A percentile compares a stretch with the other conserved stretches of the same genome.
phyloP scores from a whole-genome alignment of 208 protist species.

The Leishmania tarentolae region DNA sequence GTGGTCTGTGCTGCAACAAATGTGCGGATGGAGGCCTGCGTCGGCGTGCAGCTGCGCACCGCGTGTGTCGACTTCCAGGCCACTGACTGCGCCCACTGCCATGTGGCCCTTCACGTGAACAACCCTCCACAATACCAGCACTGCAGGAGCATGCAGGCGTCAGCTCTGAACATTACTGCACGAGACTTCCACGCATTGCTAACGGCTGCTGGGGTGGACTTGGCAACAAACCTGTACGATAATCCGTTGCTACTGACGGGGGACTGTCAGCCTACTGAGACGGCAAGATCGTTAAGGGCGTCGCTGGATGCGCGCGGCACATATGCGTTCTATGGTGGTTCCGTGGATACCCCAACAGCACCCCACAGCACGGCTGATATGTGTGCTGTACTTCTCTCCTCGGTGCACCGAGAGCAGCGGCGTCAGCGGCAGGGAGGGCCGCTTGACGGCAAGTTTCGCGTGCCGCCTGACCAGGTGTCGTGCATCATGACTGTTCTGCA shows the following conservation, averaged over 20 bases:
- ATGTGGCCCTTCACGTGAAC: constrained; percentile 80
- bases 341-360: background rate
- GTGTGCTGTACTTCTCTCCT: background rate
- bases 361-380: constrained; percentile 2
- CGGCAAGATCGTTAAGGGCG: background rate
- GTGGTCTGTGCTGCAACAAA: constrained; percentile 49
- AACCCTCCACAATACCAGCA: constrained; percentile 48
- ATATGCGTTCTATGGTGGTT: constrained; percentile 7
- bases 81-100: constrained; percentile 58
- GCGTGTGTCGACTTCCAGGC: constrained; percentile 61
- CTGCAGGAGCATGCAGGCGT: constrained; percentile 59
- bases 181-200: constrained; percentile 49
- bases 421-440: background rate
- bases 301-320: constrained; percentile 2
- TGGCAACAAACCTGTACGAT: constrained; percentile 52
- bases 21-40: constrained; percentile 68
- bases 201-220: constrained; percentile 37
- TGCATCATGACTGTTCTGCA: constrained; percentile 37
- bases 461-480: constrained; percentile 11
- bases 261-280: background rate
- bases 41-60: constrained; percentile 66
- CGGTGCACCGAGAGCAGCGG: background rate
- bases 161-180: constrained; percentile 68
- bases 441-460: background rate
- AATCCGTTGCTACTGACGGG: constrained; percentile 20